These are phyloP conservation scores for Aspergillus avenaceus DNA, from an alignment of 495 filamentous ascomycete genomes.

Conservation along the genomic window DNA sequence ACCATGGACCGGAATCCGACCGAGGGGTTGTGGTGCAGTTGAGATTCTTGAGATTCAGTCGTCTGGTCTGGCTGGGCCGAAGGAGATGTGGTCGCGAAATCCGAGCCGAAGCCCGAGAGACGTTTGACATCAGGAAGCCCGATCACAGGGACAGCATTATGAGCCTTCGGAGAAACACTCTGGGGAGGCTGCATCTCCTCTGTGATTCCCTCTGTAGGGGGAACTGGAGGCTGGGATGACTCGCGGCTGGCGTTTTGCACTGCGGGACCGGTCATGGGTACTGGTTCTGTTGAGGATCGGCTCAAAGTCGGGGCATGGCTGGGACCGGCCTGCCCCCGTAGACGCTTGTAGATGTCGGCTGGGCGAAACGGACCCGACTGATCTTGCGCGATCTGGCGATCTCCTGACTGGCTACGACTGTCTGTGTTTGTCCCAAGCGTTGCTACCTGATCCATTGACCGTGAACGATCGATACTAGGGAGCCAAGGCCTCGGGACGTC, in stretches of 20 bases:
- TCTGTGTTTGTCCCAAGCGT: slow-evolving; percentile 14
- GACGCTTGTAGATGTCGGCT: slow-evolving; percentile 72
- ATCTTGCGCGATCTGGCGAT: slow-evolving; percentile 16
- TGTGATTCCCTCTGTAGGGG: too few species aligned
- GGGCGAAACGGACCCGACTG: slow-evolving; percentile 60
- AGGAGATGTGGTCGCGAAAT: slow-evolving; percentile 23
- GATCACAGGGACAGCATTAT: slow-evolving; percentile 14
- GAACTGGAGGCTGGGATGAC: neutral
- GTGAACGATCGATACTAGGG: slow-evolving; percentile 36
- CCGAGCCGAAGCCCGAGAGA: slow-evolving; percentile 59
- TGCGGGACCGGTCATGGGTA: slow-evolving; percentile 3
- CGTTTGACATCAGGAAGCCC: slow-evolving; percentile 60
- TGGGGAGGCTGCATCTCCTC: neutral
- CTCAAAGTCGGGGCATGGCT: slow-evolving; percentile 6
- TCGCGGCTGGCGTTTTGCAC: neutral
- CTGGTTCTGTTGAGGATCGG: slow-evolving; percentile 13
- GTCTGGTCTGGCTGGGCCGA: slow-evolving; percentile 13
- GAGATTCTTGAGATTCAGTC: slow-evolving; percentile 12
- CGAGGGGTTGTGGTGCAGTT: slow-evolving; percentile 53
- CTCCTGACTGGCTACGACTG: slow-evolving; percentile 50
- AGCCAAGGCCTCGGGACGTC: slow-evolving; percentile 17
- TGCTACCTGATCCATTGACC: slow-evolving; percentile 24
- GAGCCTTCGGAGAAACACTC: slow-evolving; percentile 5
- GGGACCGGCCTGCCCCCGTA: slow-evolving; percentile 53
- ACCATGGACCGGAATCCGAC: slow-evolving; percentile 64